Evolutionary conservation across 768 basidiomycete genomes (phyloP).

Genomic region (Lactarius indigo): DNA sequence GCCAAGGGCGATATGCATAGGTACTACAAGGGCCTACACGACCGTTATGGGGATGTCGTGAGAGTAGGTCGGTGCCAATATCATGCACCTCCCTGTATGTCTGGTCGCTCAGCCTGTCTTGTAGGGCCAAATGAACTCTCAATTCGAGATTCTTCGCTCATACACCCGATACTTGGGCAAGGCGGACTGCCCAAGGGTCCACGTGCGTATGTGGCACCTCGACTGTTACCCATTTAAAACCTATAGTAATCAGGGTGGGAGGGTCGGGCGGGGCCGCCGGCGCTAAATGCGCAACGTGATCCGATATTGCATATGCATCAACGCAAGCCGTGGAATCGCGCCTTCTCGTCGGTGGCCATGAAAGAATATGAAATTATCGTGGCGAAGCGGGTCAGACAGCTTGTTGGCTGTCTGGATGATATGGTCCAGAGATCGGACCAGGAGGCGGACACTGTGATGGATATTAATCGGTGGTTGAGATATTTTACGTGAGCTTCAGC

Average conservation of each 20-base stretch:
- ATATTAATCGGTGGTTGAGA: conserved; percentile 37
- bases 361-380: conserved; percentile 45
- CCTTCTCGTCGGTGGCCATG: conserved; percentile 43
- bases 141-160: conserved; percentile 33
- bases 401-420: conserved; percentile 37
- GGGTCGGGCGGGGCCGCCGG: conserved; percentile 29
- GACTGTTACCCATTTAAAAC: conserved; percentile 31
- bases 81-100: not conserved
- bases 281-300: conserved; percentile 38
- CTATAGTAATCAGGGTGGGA: conserved; percentile 41
- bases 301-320: conserved; percentile 43
- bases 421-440: conserved; percentile 18
- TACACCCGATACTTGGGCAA: conserved; percentile 37
- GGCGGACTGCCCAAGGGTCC: conserved; percentile 43
- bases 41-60: conserved; percentile 37
- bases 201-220: conserved; percentile 27
- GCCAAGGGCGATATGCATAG: conserved; percentile 32
- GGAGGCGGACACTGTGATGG: conserved; percentile 25
- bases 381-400: conserved; percentile 36
- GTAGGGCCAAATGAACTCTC: conserved; percentile 29
- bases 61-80: conserved; percentile 33
- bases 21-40: conserved; percentile 33
- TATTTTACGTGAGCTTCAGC: conserved; percentile 37
- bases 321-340: conserved; percentile 47
- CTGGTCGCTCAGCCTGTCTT: not conserved